phyloP scores from a whole-genome alignment of 1,284 basidiomycete genomes.

The Exobasidium rhododendri region DNA sequence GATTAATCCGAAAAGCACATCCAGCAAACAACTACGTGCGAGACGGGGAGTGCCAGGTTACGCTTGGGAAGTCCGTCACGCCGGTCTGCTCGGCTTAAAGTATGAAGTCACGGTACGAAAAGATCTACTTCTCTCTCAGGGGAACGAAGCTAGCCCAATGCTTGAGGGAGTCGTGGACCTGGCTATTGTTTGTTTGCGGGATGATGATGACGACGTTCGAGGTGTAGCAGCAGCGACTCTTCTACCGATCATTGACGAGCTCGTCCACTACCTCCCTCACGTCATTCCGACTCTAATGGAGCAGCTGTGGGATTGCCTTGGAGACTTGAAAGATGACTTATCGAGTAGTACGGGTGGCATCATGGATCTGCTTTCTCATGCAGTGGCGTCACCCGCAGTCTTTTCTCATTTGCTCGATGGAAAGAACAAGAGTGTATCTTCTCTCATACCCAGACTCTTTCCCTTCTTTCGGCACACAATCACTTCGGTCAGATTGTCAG shows the following conservation, averaged over 20 bases:
- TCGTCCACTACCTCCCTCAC: constrained; percentile 70
- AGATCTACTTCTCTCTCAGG: constrained; percentile 64
- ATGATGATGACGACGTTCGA: constrained; percentile 93
- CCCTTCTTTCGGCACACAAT: constrained; percentile 99
- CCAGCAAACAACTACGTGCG: neutral
- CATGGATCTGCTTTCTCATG: constrained; percentile 71
- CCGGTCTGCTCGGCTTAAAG: constrained; percentile 91
- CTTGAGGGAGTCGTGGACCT: constrained; percentile 13
- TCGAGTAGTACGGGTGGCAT: constrained; percentile 94
- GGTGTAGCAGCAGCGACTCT: constrained; percentile 90
- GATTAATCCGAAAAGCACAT: neutral
- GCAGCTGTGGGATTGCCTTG: constrained; percentile 86
- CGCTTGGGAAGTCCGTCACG: constrained; percentile 96
- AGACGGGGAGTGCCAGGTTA: constrained; percentile 59
- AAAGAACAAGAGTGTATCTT: constrained; percentile 59
- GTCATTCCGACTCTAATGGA: constrained; percentile 64
- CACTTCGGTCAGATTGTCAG: constrained; percentile 83
- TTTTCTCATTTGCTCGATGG: constrained; percentile 65
- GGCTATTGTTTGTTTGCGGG: constrained; percentile 67
- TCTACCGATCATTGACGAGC: constrained; percentile 74
- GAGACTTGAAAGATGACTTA: constrained; percentile 91
- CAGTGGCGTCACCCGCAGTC: constrained; percentile 61
- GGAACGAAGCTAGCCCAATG: constrained; percentile 10
- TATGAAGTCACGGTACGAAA: constrained; percentile 92
- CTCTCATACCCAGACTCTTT: constrained; percentile 81